Conservation (phyloP, 208 protist species). For the Naegleria fowleri region DNA sequence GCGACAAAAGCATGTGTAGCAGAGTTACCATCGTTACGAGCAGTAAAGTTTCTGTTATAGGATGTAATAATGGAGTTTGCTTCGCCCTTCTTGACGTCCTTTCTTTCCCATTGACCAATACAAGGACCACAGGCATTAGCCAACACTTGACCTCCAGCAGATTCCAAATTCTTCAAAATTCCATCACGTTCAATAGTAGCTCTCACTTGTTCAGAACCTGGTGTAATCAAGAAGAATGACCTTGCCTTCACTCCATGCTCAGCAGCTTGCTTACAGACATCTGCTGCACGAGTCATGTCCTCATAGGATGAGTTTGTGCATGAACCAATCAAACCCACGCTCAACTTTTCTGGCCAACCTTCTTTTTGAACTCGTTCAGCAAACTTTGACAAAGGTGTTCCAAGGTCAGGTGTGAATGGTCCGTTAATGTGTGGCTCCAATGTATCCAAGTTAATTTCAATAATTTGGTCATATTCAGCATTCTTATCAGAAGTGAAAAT, state of each 20-base stretch:
- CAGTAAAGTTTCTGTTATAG: constrained; percentile 77
- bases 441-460: constrained; percentile 66
- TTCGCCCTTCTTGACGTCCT: constrained; percentile 53
- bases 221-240: constrained; percentile 61
- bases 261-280: constrained; percentile 56
- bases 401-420: constrained; percentile 68
- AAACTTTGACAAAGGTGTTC: constrained; percentile 49
- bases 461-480: constrained; percentile 63
- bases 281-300: constrained; percentile 61
- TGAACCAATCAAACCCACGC: constrained; percentile 63
- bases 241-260: constrained; percentile 61
- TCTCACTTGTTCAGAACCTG: constrained; percentile 73
- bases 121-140: constrained; percentile 62
- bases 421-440: constrained; percentile 73
- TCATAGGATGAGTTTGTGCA: constrained; percentile 79
- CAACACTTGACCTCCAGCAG: constrained; percentile 61
- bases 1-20: constrained; percentile 72
- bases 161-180: constrained; percentile 49
- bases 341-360: constrained; percentile 61
- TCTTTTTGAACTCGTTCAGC: constrained; percentile 48
- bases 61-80: constrained; percentile 80
- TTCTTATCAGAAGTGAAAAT: constrained; percentile 42
- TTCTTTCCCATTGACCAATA: constrained; percentile 66
- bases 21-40: constrained; percentile 67
- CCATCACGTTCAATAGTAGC: constrained; percentile 64